Base-by-base conservation (phyloP, 768 basidiomycete species). In the Mrakia hoshinonis region DNA sequence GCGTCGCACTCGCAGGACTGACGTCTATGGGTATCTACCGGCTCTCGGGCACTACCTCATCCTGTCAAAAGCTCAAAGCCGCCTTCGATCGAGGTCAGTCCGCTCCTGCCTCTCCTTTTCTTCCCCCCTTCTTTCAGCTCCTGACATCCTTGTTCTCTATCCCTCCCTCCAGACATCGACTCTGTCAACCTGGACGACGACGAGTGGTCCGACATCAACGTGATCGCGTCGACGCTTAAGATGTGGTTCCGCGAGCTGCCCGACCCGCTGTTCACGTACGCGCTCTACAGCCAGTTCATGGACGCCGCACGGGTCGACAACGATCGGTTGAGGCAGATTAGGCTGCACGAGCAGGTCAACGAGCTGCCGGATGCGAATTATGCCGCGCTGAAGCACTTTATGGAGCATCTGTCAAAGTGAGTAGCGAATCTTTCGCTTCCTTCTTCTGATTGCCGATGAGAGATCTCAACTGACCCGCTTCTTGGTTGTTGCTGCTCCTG, bases 311-410 rank as follows among this genome's bases (percentile, higher is more conserved):
- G 95, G 78, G 90, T 90, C 74, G 96, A 98, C 68, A 96, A 95
- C 77, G 94, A 96, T 75, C 87, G 95, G 64, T 82, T 98, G 74
- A 86, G 95, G 72, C 95, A 98, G 76, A 98, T 99, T 74, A 87
- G 94, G 63, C 81, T 98, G 66, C 96, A 99, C 77, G 96, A 98
- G 78, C 87, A 93, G 58, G 93, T 99, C 58, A 99, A 99, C 76
- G 95, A 97, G 75, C 84, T 99, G 67, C 95, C 96, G 15, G 96
- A 99, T 81, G 86, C 96, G n/a, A 97, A 98, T 80, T 99, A 99
- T 77, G 91, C 96, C 1, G 95, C 95, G 1, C 83, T 98, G 64
- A 97, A 98, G 78, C 96, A 85, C 79, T 89, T 98, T 79, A 83
- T 99, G 83, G 92, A 91, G 15, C 96, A 99, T 81, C 82, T 99